phyloP scores from a whole-genome alignment of 345 rosid species.

The Laguncularia racemosa region DNA sequence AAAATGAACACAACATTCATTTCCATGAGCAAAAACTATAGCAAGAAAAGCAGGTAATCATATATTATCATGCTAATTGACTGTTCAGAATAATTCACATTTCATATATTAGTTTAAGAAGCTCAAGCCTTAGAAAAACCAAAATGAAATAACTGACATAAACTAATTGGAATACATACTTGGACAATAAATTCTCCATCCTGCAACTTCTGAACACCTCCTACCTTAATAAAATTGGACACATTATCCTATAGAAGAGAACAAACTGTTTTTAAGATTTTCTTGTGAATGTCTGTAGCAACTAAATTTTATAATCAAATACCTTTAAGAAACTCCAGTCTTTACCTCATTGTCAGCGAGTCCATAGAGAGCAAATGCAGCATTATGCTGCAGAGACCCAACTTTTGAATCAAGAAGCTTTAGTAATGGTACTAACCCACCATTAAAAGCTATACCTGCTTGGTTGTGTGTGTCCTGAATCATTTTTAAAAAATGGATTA shows the following conservation, averaged over 20 bases:
- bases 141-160: neutral
- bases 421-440: constrained; percentile 81
- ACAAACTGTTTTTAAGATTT: constrained; percentile 9
- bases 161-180: constrained; percentile 33
- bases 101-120: too few species aligned
- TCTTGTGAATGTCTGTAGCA: too few species aligned
- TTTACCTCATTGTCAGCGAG: constrained; percentile 98
- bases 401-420: constrained; percentile 96
- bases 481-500: constrained; percentile 1
- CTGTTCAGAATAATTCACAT: too few species aligned
- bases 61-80: too few species aligned
- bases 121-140: neutral
- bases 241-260: constrained; percentile 71
- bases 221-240: constrained; percentile 90
- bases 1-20: neutral
- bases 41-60: too few species aligned
- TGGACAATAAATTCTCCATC: constrained; percentile 97
- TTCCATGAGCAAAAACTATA: too few species aligned
- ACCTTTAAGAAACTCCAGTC: constrained; percentile 5
- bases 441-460: constrained; percentile 93
- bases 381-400: constrained; percentile 98
- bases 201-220: constrained; percentile 92
- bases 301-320: neutral
- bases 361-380: constrained; percentile 98
- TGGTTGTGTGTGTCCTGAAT: constrained; percentile 89